phyloP scores from a whole-genome alignment of 306 rosid species.

The Cucurbita pepo region DNA sequence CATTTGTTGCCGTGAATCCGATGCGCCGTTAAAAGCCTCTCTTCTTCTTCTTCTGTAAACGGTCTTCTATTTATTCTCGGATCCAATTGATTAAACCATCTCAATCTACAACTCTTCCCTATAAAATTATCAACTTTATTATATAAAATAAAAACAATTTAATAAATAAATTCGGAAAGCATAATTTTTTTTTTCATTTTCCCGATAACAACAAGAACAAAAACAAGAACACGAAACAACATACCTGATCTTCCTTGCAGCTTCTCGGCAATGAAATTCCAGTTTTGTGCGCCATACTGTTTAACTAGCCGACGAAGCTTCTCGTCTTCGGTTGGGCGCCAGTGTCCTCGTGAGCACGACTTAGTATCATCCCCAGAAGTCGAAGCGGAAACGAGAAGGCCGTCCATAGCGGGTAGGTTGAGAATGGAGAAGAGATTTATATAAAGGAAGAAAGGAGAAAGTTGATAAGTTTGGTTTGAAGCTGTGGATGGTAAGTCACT shows the following conservation, averaged over 20 bases:
- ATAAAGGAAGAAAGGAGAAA: not conserved
- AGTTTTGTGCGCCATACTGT: constrained; percentile 73
- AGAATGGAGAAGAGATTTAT: not conserved
- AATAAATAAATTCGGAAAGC: no score
- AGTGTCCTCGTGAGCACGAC: constrained; percentile 68
- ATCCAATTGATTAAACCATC: constrained; percentile 94
- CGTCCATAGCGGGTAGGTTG: not conserved
- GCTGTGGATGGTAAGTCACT: constrained; percentile 27
- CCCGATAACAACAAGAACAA: not conserved
- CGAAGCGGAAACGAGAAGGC: no score
- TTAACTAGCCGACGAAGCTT: constrained; percentile 56
- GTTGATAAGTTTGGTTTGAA: not conserved
- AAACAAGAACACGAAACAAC: not conserved
- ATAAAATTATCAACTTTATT: no score
- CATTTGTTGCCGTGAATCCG: not conserved
- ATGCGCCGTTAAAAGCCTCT: not conserved
- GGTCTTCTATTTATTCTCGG: constrained; percentile 89
- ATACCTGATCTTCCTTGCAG: constrained; percentile 96
- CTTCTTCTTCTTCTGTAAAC: constrained; percentile 71
- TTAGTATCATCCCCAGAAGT: constrained; percentile 25
- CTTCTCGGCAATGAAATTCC: constrained; percentile 88
- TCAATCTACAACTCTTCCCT: constrained; percentile 90
- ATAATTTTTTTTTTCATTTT: not conserved
- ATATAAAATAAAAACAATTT: no score
- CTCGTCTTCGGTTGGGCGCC: constrained; percentile 89